These are phyloP conservation scores for Saccharomycopsis selenospora DNA, from an alignment of 805 yeast species.

Conservation along the genomic window DNA sequence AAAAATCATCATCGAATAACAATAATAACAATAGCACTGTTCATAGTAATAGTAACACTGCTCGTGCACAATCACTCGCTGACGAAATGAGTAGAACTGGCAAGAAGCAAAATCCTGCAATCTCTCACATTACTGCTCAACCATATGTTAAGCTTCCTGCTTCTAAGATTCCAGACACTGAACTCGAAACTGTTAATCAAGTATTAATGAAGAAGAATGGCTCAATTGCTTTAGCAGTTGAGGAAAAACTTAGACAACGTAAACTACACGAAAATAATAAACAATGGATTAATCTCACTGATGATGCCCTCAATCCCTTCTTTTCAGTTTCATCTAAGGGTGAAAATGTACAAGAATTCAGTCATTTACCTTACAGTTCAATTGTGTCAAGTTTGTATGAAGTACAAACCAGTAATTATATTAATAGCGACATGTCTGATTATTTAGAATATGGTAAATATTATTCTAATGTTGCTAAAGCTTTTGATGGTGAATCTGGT, in stretches of 20 bases:
- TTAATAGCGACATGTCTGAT: slow-evolving; percentile 35
- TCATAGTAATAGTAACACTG: slow-evolving; percentile 16
- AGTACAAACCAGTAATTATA: slow-evolving; percentile 51
- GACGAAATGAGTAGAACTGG: slow-evolving; percentile 7
- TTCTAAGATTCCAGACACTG: slow-evolving; percentile 89
- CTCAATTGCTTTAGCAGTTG: slow-evolving; percentile 75
- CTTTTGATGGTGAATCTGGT: slow-evolving; percentile 44
- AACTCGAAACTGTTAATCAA: slow-evolving; percentile 71
- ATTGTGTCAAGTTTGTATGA: slow-evolving; percentile 64
- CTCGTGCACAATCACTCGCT: slow-evolving; percentile 7
- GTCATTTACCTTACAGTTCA: slow-evolving; percentile 74
- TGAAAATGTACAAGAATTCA: slow-evolving; percentile 41
- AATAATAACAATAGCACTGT: slow-evolving; percentile 21
- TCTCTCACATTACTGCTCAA: slow-evolving; percentile 32
- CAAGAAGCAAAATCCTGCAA: slow-evolving; percentile 21
- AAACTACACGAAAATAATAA: slow-evolving; percentile 51
- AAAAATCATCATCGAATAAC: slow-evolving; percentile 20
- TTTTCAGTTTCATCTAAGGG: slow-evolving; percentile 59
- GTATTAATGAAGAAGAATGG: slow-evolving; percentile 68
- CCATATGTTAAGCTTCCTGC: slow-evolving; percentile 85
- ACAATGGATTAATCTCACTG: slow-evolving; percentile 79
- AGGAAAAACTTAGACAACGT: slow-evolving; percentile 70
- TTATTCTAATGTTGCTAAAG: slow-evolving; percentile 31
- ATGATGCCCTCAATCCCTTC: slow-evolving; percentile 77
- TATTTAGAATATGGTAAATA: slow-evolving; percentile 41